A percentile compares a stretch with the other conserved stretches of the same genome.
Conservation (phyloP, 805 yeast genomes). For the Tetrapisispora nanseiensis region DNA sequence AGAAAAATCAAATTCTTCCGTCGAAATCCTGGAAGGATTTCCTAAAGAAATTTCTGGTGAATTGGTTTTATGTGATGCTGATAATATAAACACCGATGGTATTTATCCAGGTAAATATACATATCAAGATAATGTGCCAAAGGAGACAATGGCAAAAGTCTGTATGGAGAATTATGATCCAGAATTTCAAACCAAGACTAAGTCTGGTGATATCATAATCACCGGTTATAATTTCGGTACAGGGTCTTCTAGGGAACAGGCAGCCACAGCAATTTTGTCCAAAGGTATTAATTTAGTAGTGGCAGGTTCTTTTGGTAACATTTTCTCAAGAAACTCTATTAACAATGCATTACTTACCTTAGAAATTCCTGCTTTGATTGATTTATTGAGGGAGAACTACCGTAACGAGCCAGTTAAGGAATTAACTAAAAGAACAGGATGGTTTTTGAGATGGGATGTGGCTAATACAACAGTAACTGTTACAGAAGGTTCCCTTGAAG, state of each 20-base stretch:
- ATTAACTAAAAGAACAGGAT: slow-evolving; percentile 89
- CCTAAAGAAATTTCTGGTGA: slow-evolving; percentile 87
- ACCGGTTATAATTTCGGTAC: slow-evolving; percentile 96
- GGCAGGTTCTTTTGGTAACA: slow-evolving; percentile 95
- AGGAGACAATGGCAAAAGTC: slow-evolving; percentile 95
- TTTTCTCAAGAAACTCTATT: slow-evolving; percentile 89
- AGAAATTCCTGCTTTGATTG: slow-evolving; percentile 83
- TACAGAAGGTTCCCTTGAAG: slow-evolving; percentile 43
- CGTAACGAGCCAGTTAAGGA: slow-evolving; percentile 41
- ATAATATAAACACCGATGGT: slow-evolving; percentile 94
- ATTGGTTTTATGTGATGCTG: slow-evolving; percentile 89
- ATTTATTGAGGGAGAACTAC: slow-evolving; percentile 63
- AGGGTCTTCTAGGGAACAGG: slow-evolving; percentile 97
- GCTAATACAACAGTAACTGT: slow-evolving; percentile 74
- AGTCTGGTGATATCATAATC: slow-evolving; percentile 80
- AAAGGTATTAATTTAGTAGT: slow-evolving; percentile 88
- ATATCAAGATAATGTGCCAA: slow-evolving; percentile 92
- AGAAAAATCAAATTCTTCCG: slow-evolving; percentile 31
- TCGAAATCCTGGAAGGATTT: slow-evolving; percentile 82
- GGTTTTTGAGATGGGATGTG: slow-evolving; percentile 90
- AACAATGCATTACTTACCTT: slow-evolving; percentile 91
- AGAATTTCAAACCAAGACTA: slow-evolving; percentile 72
- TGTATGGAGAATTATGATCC: slow-evolving; percentile 98
- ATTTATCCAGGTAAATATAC: slow-evolving; percentile 98
- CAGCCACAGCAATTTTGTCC: slow-evolving; percentile 95